phyloP scores from a whole-genome alignment of 2,329 filamentous ascomycete genomes.

The Beauveria brongniartii region DNA sequence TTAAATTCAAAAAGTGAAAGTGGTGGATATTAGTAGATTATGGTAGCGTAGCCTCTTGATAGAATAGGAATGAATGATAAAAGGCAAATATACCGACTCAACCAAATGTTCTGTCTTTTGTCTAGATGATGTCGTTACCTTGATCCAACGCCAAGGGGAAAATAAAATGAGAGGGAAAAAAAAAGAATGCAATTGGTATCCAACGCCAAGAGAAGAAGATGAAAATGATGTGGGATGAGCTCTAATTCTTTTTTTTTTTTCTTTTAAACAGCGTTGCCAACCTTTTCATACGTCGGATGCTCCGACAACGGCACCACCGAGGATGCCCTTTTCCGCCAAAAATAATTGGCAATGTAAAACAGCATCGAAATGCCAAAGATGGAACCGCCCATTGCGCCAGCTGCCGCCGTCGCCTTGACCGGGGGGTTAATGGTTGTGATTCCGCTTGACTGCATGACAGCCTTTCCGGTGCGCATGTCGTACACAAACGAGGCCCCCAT shows the following conservation, averaged over 20 bases:
- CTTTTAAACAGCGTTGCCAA: conserved; percentile 2
- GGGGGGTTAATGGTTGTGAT: conserved; percentile 14
- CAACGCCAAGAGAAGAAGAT: conserved; percentile 4
- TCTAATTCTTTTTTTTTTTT: neutral
- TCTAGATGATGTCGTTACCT: neutral
- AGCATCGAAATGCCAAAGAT: conserved; percentile 12
- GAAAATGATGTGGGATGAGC: neutral
- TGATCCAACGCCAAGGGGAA: conserved; percentile 1
- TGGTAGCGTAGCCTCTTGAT: neutral
- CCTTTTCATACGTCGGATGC: conserved; percentile 6
- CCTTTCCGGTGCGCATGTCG: conserved; percentile 20
- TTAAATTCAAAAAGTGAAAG: neutral
- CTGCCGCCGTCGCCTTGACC: conserved; percentile 8
- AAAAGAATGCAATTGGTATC: conserved; percentile 5
- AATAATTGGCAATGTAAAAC: conserved; percentile 11
- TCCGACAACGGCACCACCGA: neutral
- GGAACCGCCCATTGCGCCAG: conserved; percentile 11
- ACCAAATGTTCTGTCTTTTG: neutral
- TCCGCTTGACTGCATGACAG: conserved; percentile 17
- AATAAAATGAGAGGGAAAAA: neutral
- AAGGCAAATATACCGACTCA: neutral
- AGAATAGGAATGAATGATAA: neutral
- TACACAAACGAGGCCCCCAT: conserved; percentile 21
- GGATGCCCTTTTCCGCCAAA: conserved; percentile 6
- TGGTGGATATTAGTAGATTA: conserved; percentile 3